Evolutionary conservation across 2,329 filamentous ascomycete species (phyloP).

Genomic region (Talaromyces atroroseus): DNA sequence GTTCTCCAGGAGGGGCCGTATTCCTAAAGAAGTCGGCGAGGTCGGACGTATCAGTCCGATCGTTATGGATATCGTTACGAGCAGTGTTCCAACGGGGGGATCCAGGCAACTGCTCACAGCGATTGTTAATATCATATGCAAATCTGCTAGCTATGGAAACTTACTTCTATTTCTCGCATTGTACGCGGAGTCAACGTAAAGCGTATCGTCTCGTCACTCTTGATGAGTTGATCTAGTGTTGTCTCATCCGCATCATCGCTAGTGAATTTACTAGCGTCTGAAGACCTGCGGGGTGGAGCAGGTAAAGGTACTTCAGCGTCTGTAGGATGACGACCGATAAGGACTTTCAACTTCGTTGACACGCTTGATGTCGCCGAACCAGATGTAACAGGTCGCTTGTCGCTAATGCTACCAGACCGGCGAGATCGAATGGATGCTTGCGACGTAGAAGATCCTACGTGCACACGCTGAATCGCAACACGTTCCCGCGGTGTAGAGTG

Average conservation of each 20-base stretch:
- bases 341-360: slow-evolving; percentile 38
- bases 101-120: slow-evolving; percentile 26
- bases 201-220: slow-evolving; percentile 75
- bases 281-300: slow-evolving; percentile 30
- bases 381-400: slow-evolving; percentile 35
- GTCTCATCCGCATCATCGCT: slow-evolving; percentile 47
- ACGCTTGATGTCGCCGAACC: slow-evolving; percentile 37
- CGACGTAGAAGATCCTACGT: slow-evolving; percentile 24
- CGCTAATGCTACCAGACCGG: slow-evolving; percentile 37
- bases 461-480: slow-evolving; percentile 37
- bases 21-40: slow-evolving; percentile 35
- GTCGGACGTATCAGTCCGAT: slow-evolving; percentile 28
- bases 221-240: slow-evolving; percentile 73
- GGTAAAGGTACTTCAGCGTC: slow-evolving; percentile 23
- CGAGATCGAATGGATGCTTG: slow-evolving; percentile 26
- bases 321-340: slow-evolving; percentile 30
- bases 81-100: slow-evolving; percentile 27
- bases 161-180: slow-evolving; percentile 70
- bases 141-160: slow-evolving; percentile 24
- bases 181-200: slow-evolving; percentile 75
- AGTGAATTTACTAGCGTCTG: slow-evolving; percentile 29
- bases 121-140: slow-evolving; percentile 5
- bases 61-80: slow-evolving; percentile 16
- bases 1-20: slow-evolving; percentile 29
- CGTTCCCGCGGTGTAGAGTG: slow-evolving; percentile 29